Percentiles rank a stretch among this genome's conserved stretches.
phyloP scores from a whole-genome alignment of 495 filamentous ascomycete species.

The Arthonia radiata region DNA sequence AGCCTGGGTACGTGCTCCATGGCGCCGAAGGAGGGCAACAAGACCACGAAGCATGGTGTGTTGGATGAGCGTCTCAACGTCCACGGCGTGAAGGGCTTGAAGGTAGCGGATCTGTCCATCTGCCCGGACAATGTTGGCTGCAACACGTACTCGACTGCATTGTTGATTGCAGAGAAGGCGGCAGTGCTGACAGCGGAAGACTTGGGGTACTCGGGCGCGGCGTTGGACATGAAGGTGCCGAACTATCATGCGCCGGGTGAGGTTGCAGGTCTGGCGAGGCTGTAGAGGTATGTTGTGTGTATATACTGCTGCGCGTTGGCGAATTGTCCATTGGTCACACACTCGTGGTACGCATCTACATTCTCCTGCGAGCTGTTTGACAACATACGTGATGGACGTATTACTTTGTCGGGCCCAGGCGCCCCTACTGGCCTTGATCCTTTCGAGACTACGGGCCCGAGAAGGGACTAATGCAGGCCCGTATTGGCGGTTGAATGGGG shows the following conservation, averaged over 20 bases:
- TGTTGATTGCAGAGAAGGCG: slow-evolving; percentile 67
- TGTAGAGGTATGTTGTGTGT: too few species aligned
- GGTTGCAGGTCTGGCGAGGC: slow-evolving; percentile 14
- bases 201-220: slow-evolving; percentile 47
- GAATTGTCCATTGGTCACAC: too few species aligned
- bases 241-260: slow-evolving; percentile 20
- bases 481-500: too few species aligned
- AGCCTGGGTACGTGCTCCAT: slow-evolving; percentile 47
- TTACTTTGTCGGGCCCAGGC: too few species aligned
- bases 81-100: slow-evolving; percentile 55
- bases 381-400: too few species aligned
- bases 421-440: too few species aligned
- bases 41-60: slow-evolving; percentile 58
- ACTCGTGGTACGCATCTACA: too few species aligned
- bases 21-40: slow-evolving; percentile 55
- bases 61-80: slow-evolving; percentile 61
- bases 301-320: too few species aligned
- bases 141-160: slow-evolving; percentile 53
- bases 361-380: too few species aligned
- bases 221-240: slow-evolving; percentile 53
- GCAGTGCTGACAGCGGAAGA: slow-evolving; percentile 49
- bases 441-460: too few species aligned
- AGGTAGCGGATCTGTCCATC: slow-evolving; percentile 59
- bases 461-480: too few species aligned
- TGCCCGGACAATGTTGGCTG: slow-evolving; percentile 66